These are phyloP conservation scores for Cladobotryum mycophilum DNA, from an alignment of 2,329 filamentous ascomycete genomes.

Conservation along the genomic window DNA sequence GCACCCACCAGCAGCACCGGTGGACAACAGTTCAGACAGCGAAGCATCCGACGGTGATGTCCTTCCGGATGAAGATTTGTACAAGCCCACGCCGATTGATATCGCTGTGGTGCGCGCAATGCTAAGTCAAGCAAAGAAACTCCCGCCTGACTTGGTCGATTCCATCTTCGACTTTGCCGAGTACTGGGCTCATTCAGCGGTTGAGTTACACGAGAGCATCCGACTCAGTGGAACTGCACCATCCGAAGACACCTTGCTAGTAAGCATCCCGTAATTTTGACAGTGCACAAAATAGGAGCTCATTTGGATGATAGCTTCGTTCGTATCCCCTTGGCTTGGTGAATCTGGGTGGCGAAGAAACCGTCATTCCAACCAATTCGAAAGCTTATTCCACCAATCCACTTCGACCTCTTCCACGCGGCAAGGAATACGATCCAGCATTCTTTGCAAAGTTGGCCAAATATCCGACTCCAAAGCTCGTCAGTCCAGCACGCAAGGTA, in stretches of 20 bases:
- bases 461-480: slow-evolving; percentile 34
- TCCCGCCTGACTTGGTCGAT: slow-evolving; percentile 52
- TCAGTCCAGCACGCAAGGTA: slow-evolving; percentile 52
- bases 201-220: slow-evolving; percentile 25
- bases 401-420: slow-evolving; percentile 21
- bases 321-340: slow-evolving; percentile 34
- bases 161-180: slow-evolving; percentile 53
- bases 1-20: too few relatives aligned
- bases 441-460: slow-evolving; percentile 30
- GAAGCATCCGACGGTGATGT: background rate
- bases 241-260: slow-evolving; percentile 28
- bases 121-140: slow-evolving; percentile 34
- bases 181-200: slow-evolving; percentile 52
- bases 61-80: slow-evolving; percentile 9
- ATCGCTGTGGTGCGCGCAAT: slow-evolving; percentile 43
- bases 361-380: slow-evolving; percentile 7
- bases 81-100: slow-evolving; percentile 39
- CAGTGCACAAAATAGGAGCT: background rate
- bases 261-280: slow-evolving; percentile 16
- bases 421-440: slow-evolving; percentile 20
- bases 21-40: background rate
- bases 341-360: slow-evolving; percentile 19
- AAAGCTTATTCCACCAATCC: slow-evolving; percentile 22
- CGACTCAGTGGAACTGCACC: slow-evolving; percentile 15
- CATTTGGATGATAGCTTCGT: slow-evolving; percentile 24